Conservation (phyloP, 495 filamentous ascomycete species). For the Saxophila tyrrhenica region DNA sequence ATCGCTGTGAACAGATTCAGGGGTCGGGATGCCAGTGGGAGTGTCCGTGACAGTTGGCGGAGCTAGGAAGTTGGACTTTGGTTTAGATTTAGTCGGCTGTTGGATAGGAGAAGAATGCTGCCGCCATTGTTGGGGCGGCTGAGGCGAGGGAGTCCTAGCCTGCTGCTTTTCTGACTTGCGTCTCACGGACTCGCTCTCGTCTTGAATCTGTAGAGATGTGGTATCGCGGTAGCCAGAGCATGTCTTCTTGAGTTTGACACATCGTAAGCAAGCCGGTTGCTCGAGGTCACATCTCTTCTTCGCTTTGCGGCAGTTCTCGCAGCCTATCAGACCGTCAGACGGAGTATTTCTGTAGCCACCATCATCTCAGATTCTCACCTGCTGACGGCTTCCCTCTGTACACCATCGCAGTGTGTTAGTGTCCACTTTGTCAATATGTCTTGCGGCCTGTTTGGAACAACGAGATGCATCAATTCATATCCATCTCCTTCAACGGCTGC, state of each 20-base stretch:
- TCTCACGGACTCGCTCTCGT: slow-evolving; percentile 16
- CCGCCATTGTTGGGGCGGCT: background rate
- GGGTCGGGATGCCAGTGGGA: background rate
- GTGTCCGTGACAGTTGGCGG: background rate
- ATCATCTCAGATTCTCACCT: too few species aligned
- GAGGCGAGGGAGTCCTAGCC: background rate
- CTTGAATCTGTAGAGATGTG: slow-evolving; percentile 16
- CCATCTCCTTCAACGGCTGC: too few species aligned
- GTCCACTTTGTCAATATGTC: too few species aligned
- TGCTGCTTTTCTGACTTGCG: slow-evolving; percentile 10
- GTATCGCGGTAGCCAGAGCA: slow-evolving; percentile 21
- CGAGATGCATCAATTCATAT: background rate
- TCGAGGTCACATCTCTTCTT: slow-evolving; percentile 20
- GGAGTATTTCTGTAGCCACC: too few species aligned
- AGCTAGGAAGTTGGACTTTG: background rate
- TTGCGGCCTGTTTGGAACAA: too few species aligned
- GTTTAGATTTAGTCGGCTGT: background rate
- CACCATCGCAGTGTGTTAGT: slow-evolving; percentile 15
- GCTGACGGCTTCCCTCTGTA: slow-evolving; percentile 18
- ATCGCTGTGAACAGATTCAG: background rate
- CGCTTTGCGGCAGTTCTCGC: slow-evolving; percentile 17
- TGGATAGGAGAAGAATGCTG: background rate
- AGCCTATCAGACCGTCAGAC: slow-evolving; percentile 1
- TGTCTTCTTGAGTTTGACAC: slow-evolving; percentile 14
- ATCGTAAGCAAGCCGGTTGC: slow-evolving; percentile 13